Conservation (phyloP, 257 asterid species). For the Salvia hispanica region DNA sequence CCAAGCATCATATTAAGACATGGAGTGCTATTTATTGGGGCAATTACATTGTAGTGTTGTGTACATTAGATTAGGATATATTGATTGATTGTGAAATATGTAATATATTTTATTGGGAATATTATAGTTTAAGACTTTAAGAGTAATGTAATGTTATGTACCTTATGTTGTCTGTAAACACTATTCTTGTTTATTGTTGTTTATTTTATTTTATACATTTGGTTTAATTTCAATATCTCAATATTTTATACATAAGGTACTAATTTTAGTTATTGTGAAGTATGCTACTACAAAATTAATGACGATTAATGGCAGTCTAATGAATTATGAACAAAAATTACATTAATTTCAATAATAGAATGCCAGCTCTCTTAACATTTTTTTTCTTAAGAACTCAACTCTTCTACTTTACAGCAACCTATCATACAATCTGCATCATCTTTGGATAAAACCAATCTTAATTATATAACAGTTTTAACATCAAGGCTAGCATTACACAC, state of each 20-base stretch:
- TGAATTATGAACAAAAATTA: constrained; percentile 20
- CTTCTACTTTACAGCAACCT: constrained; percentile 24
- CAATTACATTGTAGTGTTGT: not conserved
- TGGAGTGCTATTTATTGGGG: not conserved
- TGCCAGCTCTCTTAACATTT: not conserved
- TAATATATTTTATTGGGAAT: too few species aligned
- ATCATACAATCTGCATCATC: constrained; percentile 12
- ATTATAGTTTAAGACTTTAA: too few species aligned
- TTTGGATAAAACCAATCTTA: not conserved
- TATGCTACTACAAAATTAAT: too few species aligned
- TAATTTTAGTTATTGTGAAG: too few species aligned
- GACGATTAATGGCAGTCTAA: too few species aligned
- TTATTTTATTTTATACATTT: too few species aligned
- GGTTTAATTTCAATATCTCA: too few species aligned
- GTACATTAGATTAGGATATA: constrained; percentile 13
- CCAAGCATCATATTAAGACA: not conserved
- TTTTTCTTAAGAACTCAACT: not conserved
- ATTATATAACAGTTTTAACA: constrained; percentile 11
- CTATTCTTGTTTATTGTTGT: too few species aligned
- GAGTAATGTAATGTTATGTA: too few species aligned
- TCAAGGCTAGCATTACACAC: not conserved
- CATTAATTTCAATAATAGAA: constrained; percentile 2
- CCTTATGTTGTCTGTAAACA: too few species aligned
- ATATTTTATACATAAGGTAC: too few species aligned
- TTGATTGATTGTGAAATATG: not conserved